Percentiles rank a stretch among this genome's conserved stretches.
Conservation (phyloP, 805 yeast species). For the Candida mattraensis region DNA sequence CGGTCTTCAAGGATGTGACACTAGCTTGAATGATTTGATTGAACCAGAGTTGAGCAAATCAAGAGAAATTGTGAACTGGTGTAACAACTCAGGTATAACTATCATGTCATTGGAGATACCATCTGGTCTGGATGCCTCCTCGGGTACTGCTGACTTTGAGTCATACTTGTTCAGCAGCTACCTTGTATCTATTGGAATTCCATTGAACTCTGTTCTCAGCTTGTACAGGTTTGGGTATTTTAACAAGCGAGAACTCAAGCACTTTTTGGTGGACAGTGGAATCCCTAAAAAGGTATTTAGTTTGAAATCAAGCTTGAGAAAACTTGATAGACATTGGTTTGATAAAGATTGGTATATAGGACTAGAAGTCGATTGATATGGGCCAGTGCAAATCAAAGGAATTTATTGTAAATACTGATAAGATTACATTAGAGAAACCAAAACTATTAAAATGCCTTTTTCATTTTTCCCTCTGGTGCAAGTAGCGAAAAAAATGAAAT, state of each 20-base stretch:
- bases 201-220: conserved; percentile 60
- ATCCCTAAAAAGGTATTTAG: conserved; percentile 57
- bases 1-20: conserved; percentile 82
- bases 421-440: too few species aligned
- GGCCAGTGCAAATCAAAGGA: too few species aligned
- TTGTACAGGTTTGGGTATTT: conserved; percentile 58
- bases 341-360: conserved; percentile 22
- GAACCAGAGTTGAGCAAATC: conserved; percentile 42
- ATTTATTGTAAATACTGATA: too few species aligned
- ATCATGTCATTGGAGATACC: conserved; percentile 76
- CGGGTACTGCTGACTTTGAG: conserved; percentile 50
- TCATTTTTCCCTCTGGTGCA: too few species aligned
- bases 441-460: too few species aligned
- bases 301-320: conserved; percentile 42
- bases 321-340: conserved; percentile 42
- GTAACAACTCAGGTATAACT: conserved; percentile 48
- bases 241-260: conserved; percentile 48
- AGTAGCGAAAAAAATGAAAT: not conserved
- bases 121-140: conserved; percentile 79
- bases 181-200: conserved; percentile 72
- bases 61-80: conserved; percentile 60
- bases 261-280: conserved; percentile 70
- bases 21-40: conserved; percentile 59
- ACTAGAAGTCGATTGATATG: conserved; percentile 27
- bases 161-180: conserved; percentile 42